phyloP scores from a whole-genome alignment of 2,329 filamentous ascomycete genomes.

The Hymenoscyphus albidus region DNA sequence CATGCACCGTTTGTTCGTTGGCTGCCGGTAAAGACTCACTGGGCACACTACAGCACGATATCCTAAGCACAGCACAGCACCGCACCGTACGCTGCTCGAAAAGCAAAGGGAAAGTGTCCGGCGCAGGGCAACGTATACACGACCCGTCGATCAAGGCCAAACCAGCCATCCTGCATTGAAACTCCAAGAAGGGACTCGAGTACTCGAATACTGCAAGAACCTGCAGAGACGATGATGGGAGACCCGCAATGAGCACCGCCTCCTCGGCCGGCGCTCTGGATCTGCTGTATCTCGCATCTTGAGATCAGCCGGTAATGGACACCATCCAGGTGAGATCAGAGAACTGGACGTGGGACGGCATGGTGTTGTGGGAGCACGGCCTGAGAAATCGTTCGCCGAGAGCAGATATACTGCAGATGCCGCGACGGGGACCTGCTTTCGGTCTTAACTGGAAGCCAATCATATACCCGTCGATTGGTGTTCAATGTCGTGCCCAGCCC shows the following conservation, averaged over 20 bases:
- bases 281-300: slow-evolving; percentile 8
- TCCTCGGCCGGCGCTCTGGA: slow-evolving; percentile 3
- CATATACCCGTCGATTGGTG: no score
- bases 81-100: not conserved
- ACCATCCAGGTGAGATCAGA: not conserved
- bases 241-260: not conserved
- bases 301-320: not conserved
- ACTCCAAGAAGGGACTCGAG: slow-evolving; percentile 8
- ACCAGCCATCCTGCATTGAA: not conserved
- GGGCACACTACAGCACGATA: not conserved
- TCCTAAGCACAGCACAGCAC: not conserved
- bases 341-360: not conserved
- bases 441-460: slow-evolving; percentile 6
- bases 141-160: not conserved
- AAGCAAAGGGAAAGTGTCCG: not conserved
- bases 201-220: slow-evolving; percentile 8
- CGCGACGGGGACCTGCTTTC: slow-evolving; percentile 1
- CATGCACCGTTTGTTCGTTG: not conserved
- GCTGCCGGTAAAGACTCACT: not conserved
- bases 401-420: slow-evolving; percentile 1
- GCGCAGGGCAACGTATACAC: not conserved
- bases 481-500: slow-evolving; percentile 4
- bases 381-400: slow-evolving; percentile 5
- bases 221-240: not conserved
- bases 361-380: slow-evolving; percentile 6